phyloP scores from a whole-genome alignment of 2,329 filamentous ascomycete species.

The Rhynchosporium secalis region DNA sequence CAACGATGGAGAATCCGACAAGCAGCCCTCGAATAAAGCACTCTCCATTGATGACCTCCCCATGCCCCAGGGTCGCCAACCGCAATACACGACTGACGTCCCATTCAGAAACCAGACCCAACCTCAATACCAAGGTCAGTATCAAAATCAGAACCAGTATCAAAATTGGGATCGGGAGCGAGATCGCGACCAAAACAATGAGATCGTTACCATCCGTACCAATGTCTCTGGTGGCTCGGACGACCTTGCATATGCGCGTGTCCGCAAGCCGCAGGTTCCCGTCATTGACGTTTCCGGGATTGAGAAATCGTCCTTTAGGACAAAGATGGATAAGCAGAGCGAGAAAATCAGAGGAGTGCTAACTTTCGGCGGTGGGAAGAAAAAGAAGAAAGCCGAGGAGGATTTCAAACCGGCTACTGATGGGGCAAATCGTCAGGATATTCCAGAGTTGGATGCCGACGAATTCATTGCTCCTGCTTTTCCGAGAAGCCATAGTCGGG shows the following conservation, averaged over 20 bases:
- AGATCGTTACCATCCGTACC: conserved; percentile 17
- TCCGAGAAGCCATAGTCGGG: conserved; percentile 13
- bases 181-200: background rate
- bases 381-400: conserved; percentile 42
- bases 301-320: conserved; percentile 55
- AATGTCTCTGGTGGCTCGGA: conserved; percentile 22
- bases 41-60: conserved; percentile 28
- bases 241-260: conserved; percentile 24
- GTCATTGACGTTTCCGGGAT: conserved; percentile 51
- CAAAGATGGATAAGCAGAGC: conserved; percentile 55
- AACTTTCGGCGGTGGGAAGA: conserved; percentile 50
- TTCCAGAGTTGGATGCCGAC: conserved; percentile 25
- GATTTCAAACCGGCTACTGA: conserved; percentile 26
- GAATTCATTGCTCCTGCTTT: conserved; percentile 18
- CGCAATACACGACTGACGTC: conserved; percentile 16
- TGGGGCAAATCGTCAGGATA: conserved; percentile 18
- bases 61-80: conserved; percentile 18
- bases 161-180: too few species aligned
- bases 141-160: too few species aligned
- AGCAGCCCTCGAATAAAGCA: conserved; percentile 20
- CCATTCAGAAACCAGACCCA: conserved; percentile 9
- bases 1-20: conserved; percentile 10
- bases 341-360: conserved; percentile 56
- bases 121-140: too few species aligned
- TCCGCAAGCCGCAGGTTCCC: conserved; percentile 28